Evolutionary conservation across 495 filamentous ascomycete species (phyloP).

Genomic region (Stereocaulon alpinum): DNA sequence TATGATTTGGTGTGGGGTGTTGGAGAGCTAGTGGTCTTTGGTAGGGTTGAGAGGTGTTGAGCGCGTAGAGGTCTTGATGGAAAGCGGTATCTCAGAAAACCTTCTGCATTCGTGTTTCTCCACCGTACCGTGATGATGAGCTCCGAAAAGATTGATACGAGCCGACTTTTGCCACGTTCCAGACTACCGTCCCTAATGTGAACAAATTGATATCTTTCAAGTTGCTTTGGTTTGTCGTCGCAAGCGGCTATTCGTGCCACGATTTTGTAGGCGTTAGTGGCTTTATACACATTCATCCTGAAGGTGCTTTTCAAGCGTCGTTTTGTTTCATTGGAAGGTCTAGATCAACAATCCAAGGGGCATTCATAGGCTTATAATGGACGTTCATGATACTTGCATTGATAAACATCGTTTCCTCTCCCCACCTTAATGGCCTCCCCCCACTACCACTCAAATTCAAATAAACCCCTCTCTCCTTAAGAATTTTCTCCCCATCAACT

Average conservation of each 20-base stretch:
- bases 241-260: not conserved
- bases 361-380: slow-evolving; percentile 40
- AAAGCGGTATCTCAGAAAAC: not conserved
- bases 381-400: slow-evolving; percentile 57
- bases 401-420: slow-evolving; percentile 57
- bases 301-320: not conserved
- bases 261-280: not conserved
- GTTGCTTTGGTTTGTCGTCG: too few relatives aligned
- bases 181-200: too few relatives aligned
- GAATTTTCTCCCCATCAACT: slow-evolving; percentile 31
- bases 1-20: not conserved
- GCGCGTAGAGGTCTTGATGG: not conserved
- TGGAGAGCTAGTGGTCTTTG: not conserved
- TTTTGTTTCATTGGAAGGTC: slow-evolving; percentile 35
- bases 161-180: too few relatives aligned
- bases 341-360: slow-evolving; percentile 55
- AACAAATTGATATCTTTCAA: too few relatives aligned
- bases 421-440: slow-evolving; percentile 30
- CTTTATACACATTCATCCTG: not conserved
- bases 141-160: too few relatives aligned
- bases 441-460: slow-evolving; percentile 32
- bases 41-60: not conserved
- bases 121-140: too few relatives aligned
- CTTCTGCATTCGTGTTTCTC: not conserved
- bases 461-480: slow-evolving; percentile 35